These are phyloP conservation scores for Nicotiana knightiana DNA, from an alignment of 257 asterid genomes.

Conservation along the genomic window DNA sequence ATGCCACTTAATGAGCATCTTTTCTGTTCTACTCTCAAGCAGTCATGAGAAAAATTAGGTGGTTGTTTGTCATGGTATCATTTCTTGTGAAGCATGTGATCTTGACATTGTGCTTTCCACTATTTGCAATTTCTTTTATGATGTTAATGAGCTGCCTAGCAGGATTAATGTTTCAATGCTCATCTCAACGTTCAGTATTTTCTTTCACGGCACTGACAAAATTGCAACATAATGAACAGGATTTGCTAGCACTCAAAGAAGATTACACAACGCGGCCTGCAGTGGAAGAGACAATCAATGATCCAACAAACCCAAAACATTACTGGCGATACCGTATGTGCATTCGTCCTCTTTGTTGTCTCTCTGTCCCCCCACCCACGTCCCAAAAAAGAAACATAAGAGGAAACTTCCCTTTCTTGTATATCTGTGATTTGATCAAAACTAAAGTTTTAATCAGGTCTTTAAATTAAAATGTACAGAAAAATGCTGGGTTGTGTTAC, in stretches of 20 bases:
- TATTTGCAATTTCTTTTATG: not conserved
- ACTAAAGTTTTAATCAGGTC: not conserved
- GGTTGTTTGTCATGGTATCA: not conserved
- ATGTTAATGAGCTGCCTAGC: not conserved
- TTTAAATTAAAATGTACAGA: not conserved
- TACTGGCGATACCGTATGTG: slow-evolving; percentile 87
- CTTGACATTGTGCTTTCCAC: not conserved
- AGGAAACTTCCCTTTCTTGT: not conserved
- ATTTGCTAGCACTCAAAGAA: slow-evolving; percentile 79
- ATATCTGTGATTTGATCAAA: not conserved
- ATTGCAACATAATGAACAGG: slow-evolving; percentile 36
- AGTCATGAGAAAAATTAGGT: not conserved
- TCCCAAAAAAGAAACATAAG: not conserved
- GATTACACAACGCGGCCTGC: slow-evolving; percentile 84
- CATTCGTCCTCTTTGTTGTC: slow-evolving; percentile 4
- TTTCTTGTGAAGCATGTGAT: not conserved
- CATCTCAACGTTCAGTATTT: not conserved
- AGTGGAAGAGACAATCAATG: slow-evolving; percentile 86
- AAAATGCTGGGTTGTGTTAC: not conserved
- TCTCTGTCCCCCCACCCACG: not conserved
- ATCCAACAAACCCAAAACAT: slow-evolving; percentile 95
- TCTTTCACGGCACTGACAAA: not conserved
- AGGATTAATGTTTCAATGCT: not conserved
- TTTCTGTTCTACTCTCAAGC: not conserved
- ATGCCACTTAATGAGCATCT: not conserved